A percentile compares a stretch with the other conserved stretches of the same genome.
Conservation (phyloP, 2,329 filamentous ascomycete genomes). For the Periconia digitata region DNA sequence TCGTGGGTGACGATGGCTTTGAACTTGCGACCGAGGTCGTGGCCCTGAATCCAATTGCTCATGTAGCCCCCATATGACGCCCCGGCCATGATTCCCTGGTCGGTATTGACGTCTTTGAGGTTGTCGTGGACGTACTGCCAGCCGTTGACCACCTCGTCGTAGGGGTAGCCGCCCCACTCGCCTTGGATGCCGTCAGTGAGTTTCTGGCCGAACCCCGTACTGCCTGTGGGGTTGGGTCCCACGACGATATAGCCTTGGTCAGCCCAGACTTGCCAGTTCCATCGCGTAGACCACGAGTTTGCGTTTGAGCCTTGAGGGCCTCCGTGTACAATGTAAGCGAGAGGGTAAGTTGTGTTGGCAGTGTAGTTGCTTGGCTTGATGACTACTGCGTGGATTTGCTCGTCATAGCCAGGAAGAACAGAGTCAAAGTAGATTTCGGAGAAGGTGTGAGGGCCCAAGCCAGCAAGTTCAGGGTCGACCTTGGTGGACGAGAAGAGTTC, state of each 20-base stretch:
- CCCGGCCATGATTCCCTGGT: constrained; percentile 71
- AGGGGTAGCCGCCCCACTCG: constrained; percentile 86
- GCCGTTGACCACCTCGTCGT: constrained; percentile 76
- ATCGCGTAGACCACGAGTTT: constrained; percentile 77
- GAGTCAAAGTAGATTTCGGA: constrained; percentile 73
- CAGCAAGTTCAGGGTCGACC: constrained; percentile 65
- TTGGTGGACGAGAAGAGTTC: constrained; percentile 62
- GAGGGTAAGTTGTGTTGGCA: constrained; percentile 71
- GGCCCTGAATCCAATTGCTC: constrained; percentile 83
- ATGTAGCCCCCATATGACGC: constrained; percentile 55
- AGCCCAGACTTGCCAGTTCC: constrained; percentile 83
- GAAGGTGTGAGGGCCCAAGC: constrained; percentile 63
- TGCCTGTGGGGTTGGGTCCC: constrained; percentile 80
- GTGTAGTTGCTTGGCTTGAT: constrained; percentile 67
- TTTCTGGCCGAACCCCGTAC: constrained; percentile 79
- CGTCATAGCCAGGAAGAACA: constrained; percentile 52
- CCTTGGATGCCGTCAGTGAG: constrained; percentile 74
- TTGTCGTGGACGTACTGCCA: constrained; percentile 73
- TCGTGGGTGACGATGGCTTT: constrained; percentile 88
- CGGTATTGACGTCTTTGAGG: constrained; percentile 67
- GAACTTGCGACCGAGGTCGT: constrained; percentile 79
- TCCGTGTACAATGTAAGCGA: constrained; percentile 79
- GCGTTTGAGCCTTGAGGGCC: constrained; percentile 76
- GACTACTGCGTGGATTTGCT: constrained; percentile 68
- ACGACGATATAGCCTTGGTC: constrained; percentile 81